Conservation (phyloP, 345 rosid species). For the Ceriops decandra region DNA sequence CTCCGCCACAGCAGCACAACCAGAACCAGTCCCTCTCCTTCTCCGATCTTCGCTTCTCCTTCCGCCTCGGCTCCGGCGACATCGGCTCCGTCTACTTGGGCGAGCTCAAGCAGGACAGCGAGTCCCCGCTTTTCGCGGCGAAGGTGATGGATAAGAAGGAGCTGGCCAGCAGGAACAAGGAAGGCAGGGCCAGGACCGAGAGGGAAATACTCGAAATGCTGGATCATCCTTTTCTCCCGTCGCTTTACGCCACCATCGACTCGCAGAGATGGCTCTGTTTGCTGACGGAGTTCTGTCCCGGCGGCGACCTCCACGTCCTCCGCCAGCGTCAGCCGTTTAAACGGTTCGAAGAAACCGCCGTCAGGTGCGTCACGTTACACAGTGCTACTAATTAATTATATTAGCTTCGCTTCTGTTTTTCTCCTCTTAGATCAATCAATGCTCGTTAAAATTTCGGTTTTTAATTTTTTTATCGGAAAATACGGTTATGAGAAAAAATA, state of each 20-base stretch:
- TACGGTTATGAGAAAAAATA: not conserved
- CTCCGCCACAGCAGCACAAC: too few species aligned
- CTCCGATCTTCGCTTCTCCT: constrained; percentile 70
- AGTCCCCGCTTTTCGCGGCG: constrained; percentile 44
- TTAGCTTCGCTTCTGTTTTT: not conserved
- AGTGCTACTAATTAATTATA: not conserved
- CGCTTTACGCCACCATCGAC: constrained; percentile 69
- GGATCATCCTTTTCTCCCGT: constrained; percentile 88
- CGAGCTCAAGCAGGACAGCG: constrained; percentile 41
- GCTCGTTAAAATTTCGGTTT: not conserved
- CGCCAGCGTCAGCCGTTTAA: constrained; percentile 73
- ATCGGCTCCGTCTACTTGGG: constrained; percentile 88
- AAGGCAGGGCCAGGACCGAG: constrained; percentile 84
- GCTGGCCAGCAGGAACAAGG: constrained; percentile 70
- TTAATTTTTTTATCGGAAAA: too few species aligned
- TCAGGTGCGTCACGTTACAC: constrained; percentile 46
- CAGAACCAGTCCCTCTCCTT: constrained; percentile 40
- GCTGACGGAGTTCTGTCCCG: constrained; percentile 86
- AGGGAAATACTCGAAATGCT: constrained; percentile 67
- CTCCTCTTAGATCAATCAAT: not conserved
- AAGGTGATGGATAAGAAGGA: constrained; percentile 95
- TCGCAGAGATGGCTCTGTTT: constrained; percentile 80
- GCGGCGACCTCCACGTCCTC: constrained; percentile 98
- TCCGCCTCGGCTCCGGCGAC: constrained; percentile 89
- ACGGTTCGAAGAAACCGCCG: constrained; percentile 81